Conservation (phyloP, 2,329 filamentous ascomycete genomes). For the Diaporthe aspalathi region DNA sequence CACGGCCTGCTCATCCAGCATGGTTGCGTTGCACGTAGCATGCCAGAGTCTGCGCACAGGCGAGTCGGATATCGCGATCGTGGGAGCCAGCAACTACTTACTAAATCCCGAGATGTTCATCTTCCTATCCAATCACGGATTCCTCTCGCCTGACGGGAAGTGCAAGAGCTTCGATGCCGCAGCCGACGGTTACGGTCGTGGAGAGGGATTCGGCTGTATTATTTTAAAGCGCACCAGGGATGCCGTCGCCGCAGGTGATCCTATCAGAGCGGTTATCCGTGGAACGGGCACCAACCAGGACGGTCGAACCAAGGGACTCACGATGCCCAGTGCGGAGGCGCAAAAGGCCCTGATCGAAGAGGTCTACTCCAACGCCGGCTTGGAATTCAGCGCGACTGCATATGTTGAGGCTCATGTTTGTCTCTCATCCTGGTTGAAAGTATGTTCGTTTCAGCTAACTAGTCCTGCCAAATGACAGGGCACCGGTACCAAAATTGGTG, state of each 20-base stretch:
- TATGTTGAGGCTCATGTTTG: constrained; percentile 47
- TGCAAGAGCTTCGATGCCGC: constrained; percentile 48
- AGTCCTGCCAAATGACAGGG: neutral
- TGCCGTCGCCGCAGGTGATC: constrained; percentile 60
- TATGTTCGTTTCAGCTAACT: neutral
- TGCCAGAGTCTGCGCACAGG: constrained; percentile 44
- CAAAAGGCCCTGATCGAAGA: constrained; percentile 42
- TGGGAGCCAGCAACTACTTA: constrained; percentile 48
- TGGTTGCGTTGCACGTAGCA: constrained; percentile 52
- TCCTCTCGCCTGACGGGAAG: constrained; percentile 46
- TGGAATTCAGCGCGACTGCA: constrained; percentile 33
- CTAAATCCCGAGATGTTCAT: constrained; percentile 42
- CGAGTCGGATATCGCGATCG: constrained; percentile 47
- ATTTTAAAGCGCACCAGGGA: constrained; percentile 59
- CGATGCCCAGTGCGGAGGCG: constrained; percentile 46
- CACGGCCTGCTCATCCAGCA: constrained; percentile 52
- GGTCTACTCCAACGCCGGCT: constrained; percentile 41
- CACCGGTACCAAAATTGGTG: constrained; percentile 8
- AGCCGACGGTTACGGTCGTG: constrained; percentile 63
- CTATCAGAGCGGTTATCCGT: constrained; percentile 53
- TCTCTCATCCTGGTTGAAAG: neutral
- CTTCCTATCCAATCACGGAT: constrained; percentile 46
- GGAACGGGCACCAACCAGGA: constrained; percentile 54
- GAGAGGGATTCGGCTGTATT: constrained; percentile 58
- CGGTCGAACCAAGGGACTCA: constrained; percentile 52